A percentile compares a stretch with the other conserved stretches of the same genome.
Conservation (phyloP, 2,329 filamentous ascomycete species). For the Allantophomopsis lycopodina region DNA sequence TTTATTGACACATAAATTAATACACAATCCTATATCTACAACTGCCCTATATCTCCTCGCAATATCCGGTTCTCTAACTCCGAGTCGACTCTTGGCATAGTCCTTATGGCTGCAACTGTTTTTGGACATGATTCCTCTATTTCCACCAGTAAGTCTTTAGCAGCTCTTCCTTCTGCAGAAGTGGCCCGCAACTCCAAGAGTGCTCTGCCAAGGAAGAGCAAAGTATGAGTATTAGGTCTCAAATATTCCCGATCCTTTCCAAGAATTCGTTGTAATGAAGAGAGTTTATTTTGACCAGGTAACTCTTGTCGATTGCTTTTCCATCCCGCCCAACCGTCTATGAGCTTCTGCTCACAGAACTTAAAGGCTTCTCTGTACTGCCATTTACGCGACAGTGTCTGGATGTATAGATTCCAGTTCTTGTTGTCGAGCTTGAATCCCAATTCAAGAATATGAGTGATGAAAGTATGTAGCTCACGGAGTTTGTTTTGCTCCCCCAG, state of each 20-base stretch:
- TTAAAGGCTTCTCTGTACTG: slow-evolving; percentile 54
- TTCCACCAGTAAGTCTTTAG: slow-evolving; percentile 9
- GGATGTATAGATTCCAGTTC: slow-evolving; percentile 72
- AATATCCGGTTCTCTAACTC: slow-evolving; percentile 7
- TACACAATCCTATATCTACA: no score
- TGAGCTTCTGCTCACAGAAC: slow-evolving; percentile 64
- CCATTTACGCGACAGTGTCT: slow-evolving; percentile 46
- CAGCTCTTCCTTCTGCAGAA: slow-evolving; percentile 11
- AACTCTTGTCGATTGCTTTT: slow-evolving; percentile 8
- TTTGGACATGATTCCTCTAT: slow-evolving; percentile 13
- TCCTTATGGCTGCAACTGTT: slow-evolving; percentile 14
- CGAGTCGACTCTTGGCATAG: slow-evolving; percentile 13
- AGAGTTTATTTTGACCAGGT: slow-evolving; percentile 11
- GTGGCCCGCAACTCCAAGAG: slow-evolving; percentile 14
- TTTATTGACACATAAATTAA: no score
- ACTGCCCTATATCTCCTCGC: no score
- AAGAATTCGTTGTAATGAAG: slow-evolving; percentile 7
- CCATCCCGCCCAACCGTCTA: slow-evolving; percentile 72
- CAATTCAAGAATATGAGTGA: slow-evolving; percentile 32
- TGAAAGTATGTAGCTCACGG: slow-evolving; percentile 30
- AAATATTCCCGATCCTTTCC: slow-evolving; percentile 11
- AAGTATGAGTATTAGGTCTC: slow-evolving; percentile 14
- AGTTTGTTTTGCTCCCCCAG: slow-evolving; percentile 38
- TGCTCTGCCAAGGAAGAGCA: slow-evolving; percentile 14
- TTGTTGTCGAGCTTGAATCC: slow-evolving; percentile 65